These are phyloP conservation scores for Strombidium stylifer DNA, from an alignment of 73 alveolate genomes.

Conservation along the genomic window DNA sequence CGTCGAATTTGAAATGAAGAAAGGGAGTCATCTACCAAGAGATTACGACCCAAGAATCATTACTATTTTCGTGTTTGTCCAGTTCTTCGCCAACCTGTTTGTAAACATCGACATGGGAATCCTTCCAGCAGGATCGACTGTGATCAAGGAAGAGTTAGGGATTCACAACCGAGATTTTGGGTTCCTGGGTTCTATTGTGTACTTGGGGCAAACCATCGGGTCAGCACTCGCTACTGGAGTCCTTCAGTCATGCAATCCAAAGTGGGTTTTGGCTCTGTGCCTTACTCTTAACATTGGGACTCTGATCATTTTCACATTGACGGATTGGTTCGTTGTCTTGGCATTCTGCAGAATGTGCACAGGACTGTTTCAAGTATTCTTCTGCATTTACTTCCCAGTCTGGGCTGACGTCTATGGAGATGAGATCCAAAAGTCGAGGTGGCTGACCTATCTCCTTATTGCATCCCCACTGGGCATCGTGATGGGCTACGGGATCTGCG, in stretches of 20 bases:
- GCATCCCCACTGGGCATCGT: constrained; percentile 20
- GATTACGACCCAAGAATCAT: too few species aligned
- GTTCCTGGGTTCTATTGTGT: constrained; percentile 11
- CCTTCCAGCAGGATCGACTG: not conserved
- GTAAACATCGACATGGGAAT: constrained; percentile 40
- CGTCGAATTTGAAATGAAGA: too few species aligned
- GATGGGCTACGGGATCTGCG: constrained; percentile 26
- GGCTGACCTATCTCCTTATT: constrained; percentile 14
- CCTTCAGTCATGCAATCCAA: not conserved
- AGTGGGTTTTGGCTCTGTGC: not conserved
- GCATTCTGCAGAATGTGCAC: not conserved
- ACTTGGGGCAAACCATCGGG: constrained; percentile 26
- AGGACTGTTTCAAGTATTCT: constrained; percentile 2
- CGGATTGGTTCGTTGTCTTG: not conserved
- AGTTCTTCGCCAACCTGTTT: not conserved
- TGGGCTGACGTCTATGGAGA: constrained; percentile 30
- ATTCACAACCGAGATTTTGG: constrained; percentile 5
- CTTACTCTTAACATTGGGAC: not conserved
- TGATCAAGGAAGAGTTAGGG: constrained; percentile 2
- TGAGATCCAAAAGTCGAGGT: not conserved
- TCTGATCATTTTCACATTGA: not conserved
- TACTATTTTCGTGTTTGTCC: not conserved
- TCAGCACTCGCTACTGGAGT: not conserved
- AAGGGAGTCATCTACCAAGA: too few species aligned
- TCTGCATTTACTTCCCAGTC: constrained; percentile 19